These are phyloP conservation scores for Kurtzmaniella cleridarum DNA, from an alignment of 805 yeast genomes.

Conservation along the genomic window DNA sequence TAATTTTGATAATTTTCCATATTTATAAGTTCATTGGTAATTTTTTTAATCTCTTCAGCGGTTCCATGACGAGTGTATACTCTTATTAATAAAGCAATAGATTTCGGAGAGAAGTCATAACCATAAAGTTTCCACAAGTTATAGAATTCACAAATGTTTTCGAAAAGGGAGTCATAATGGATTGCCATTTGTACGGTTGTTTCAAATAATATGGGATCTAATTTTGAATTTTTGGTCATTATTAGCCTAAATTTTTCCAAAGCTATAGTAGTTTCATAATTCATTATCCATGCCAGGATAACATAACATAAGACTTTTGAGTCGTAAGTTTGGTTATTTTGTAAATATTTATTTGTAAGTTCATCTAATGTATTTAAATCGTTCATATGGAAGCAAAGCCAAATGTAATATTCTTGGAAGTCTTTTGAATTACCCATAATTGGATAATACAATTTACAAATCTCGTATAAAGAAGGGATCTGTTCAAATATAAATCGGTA, in stretches of 20 bases:
- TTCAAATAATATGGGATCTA: constrained; percentile 23
- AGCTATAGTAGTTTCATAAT: constrained; percentile 29
- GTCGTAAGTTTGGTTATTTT: constrained; percentile 13
- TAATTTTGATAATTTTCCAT: constrained; percentile 17
- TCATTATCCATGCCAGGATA: constrained; percentile 23
- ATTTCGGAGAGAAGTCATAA: constrained; percentile 18
- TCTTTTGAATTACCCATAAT: constrained; percentile 7
- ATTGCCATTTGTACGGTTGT: constrained; percentile 19
- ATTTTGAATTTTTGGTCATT: constrained; percentile 15
- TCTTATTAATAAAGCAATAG: constrained; percentile 20
- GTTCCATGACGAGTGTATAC: constrained; percentile 27
- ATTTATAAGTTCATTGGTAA: constrained; percentile 15
- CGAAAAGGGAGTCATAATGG: constrained; percentile 26
- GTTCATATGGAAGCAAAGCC: constrained; percentile 32
- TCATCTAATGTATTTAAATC: constrained; percentile 20
- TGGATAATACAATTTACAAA: constrained; percentile 15
- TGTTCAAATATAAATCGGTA: constrained; percentile 10
- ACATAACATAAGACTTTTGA: constrained; percentile 22
- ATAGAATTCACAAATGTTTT: constrained; percentile 17
- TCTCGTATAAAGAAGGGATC: constrained; percentile 18
- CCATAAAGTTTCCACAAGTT: constrained; percentile 20
- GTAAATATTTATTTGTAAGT: constrained; percentile 16
- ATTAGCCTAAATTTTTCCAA: constrained; percentile 18
- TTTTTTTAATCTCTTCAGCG: constrained; percentile 16
- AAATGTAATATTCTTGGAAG: constrained; percentile 22